Evolutionary conservation across 805 yeast genomes (phyloP).

Genomic region (Brettanomyces custersianus): DNA sequence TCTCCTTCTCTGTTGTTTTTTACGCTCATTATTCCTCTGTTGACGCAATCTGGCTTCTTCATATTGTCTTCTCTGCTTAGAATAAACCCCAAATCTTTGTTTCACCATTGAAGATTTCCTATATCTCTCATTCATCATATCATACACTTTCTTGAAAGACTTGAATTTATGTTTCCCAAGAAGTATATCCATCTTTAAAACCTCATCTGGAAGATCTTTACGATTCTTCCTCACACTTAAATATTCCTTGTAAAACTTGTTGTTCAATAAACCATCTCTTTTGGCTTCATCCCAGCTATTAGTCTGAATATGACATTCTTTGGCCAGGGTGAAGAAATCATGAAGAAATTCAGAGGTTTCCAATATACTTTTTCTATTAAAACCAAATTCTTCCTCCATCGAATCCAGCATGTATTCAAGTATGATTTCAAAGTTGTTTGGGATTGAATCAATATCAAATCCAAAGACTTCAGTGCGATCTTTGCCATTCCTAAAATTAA

Average conservation of each 20-base stretch:
- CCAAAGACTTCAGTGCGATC: constrained; percentile 13
- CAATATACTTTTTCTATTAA: constrained; percentile 14
- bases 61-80: neutral
- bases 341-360: constrained; percentile 11
- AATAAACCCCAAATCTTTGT: no score
- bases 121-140: constrained; percentile 26
- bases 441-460: constrained; percentile 7
- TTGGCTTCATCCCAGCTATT: constrained; percentile 5
- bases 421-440: constrained; percentile 21
- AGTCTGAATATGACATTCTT: constrained; percentile 15
- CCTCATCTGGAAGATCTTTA: constrained; percentile 9
- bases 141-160: constrained; percentile 32
- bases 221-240: constrained; percentile 1
- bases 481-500: constrained; percentile 14
- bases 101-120: constrained; percentile 32
- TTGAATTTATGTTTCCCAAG: constrained; percentile 18
- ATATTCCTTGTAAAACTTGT: constrained; percentile 8
- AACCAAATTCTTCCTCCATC: constrained; percentile 13
- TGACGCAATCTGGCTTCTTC: neutral
- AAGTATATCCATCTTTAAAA: constrained; percentile 10
- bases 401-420: constrained; percentile 10
- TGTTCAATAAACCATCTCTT: neutral
- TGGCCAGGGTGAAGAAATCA: constrained; percentile 16
- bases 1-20: constrained; percentile 26
- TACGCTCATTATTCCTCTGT: constrained; percentile 21